Percentiles rank a stretch among this genome's conserved stretches.
Conservation (phyloP, 2,329 filamentous ascomycete genomes). For the Fusarium pseudocircinatum region DNA sequence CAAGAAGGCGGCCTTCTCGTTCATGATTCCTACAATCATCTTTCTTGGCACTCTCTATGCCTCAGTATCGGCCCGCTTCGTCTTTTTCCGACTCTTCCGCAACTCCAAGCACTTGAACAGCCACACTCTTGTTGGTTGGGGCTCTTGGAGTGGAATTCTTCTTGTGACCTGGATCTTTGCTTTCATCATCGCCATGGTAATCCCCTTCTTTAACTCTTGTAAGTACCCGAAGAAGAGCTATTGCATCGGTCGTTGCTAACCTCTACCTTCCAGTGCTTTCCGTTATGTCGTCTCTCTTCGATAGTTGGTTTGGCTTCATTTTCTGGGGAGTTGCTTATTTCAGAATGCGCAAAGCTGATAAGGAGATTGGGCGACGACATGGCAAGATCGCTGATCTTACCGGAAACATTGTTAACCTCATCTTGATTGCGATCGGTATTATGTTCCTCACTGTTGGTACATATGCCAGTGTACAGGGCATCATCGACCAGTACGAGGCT, state of each 20-base stretch:
- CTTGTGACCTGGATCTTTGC: slow-evolving; percentile 79
- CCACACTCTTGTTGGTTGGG: slow-evolving; percentile 86
- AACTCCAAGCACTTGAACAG: slow-evolving; percentile 80
- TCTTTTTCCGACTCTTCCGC: slow-evolving; percentile 90
- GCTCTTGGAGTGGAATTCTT: slow-evolving; percentile 79
- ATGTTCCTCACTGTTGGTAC: slow-evolving; percentile 85
- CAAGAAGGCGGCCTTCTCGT: slow-evolving; percentile 90
- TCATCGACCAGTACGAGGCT: slow-evolving; percentile 75
- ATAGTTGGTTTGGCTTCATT: slow-evolving; percentile 94
- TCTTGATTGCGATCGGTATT: slow-evolving; percentile 79
- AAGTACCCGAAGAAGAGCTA: slow-evolving; percentile 40
- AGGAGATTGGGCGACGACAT: slow-evolving; percentile 61
- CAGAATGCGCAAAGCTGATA: slow-evolving; percentile 75
- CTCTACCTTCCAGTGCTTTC: slow-evolving; percentile 61
- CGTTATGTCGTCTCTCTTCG: slow-evolving; percentile 87
- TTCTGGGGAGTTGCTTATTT: slow-evolving; percentile 90
- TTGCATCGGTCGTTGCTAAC: neutral
- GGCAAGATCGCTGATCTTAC: slow-evolving; percentile 61
- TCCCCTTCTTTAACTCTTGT: slow-evolving; percentile 89
- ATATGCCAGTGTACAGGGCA: slow-evolving; percentile 79
- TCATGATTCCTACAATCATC: slow-evolving; percentile 95
- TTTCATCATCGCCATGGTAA: slow-evolving; percentile 91
- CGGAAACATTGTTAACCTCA: slow-evolving; percentile 73
- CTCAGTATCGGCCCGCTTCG: slow-evolving; percentile 86
- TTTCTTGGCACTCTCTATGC: slow-evolving; percentile 93